Conservation (phyloP, 768 basidiomycete species). For the button mushroom (Agaricus bisporus) region DNA sequence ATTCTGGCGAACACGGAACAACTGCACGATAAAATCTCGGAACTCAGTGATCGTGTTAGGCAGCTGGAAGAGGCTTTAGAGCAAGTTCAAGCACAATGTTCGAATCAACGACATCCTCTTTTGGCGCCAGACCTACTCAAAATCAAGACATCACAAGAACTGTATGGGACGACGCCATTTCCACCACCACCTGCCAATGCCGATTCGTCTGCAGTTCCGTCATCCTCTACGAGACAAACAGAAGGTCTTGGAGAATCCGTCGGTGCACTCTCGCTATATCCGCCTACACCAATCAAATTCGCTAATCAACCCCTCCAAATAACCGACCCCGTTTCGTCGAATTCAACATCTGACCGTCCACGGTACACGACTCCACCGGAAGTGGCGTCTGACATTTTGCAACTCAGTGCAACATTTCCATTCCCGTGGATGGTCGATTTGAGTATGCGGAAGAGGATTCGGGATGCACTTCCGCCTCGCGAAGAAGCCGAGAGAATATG, state of each 20-base stretch:
- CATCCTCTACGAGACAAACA: slow-evolving; percentile 1
- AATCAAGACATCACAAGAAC: slow-evolving; percentile 64
- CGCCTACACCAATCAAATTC: not conserved
- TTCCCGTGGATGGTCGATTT: slow-evolving; percentile 65
- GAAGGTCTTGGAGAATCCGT: slow-evolving; percentile 14
- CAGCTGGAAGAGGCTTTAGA: slow-evolving; percentile 58
- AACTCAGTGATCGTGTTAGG: slow-evolving; percentile 57
- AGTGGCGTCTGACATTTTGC: slow-evolving; percentile 42
- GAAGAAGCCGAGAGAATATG: slow-evolving; percentile 55
- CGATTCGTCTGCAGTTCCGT: not conserved
- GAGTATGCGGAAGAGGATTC: slow-evolving; percentile 55
- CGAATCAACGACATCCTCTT: slow-evolving; percentile 45
- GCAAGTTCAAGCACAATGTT: slow-evolving; percentile 31
- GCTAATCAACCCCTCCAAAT: not conserved
- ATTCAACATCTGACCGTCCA: not conserved
- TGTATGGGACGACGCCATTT: slow-evolving; percentile 32
- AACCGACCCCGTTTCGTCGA: not conserved
- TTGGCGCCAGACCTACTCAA: slow-evolving; percentile 51
- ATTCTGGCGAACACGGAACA: slow-evolving; percentile 66
- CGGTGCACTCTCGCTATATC: slow-evolving; percentile 9
- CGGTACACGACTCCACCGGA: slow-evolving; percentile 26
- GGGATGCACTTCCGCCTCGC: slow-evolving; percentile 54
- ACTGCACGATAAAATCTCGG: slow-evolving; percentile 55
- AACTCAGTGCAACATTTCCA: slow-evolving; percentile 63
- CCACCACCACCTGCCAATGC: slow-evolving; percentile 7